phyloP scores from a whole-genome alignment of 106 monocot species.

The Hemerocallis citrina region DNA sequence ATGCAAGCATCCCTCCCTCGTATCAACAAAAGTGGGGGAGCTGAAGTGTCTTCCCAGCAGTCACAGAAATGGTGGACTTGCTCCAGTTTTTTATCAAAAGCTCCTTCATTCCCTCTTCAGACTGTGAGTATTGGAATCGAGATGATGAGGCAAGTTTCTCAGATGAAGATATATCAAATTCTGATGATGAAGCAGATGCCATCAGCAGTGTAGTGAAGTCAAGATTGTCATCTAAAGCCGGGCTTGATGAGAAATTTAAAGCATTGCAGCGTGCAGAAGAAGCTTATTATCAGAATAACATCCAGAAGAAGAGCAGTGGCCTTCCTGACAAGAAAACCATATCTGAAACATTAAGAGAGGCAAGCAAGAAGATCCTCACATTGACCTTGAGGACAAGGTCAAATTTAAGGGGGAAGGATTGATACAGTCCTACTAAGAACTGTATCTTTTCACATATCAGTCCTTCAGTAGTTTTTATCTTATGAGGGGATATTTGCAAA shows the following conservation, averaged over 20 bases:
- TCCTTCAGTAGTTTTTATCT: too few species aligned
- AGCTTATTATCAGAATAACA: slow-evolving; percentile 41
- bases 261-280: slow-evolving; percentile 69
- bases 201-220: slow-evolving; percentile 16
- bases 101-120: slow-evolving; percentile 27
- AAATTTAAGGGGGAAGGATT: too few species aligned
- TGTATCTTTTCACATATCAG: too few species aligned
- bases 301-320: slow-evolving; percentile 46
- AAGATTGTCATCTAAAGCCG: slow-evolving; percentile 39
- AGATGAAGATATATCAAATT: slow-evolving; percentile 84
- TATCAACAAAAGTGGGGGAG: slow-evolving; percentile 36
- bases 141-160: slow-evolving; percentile 54
- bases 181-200: slow-evolving; percentile 61
- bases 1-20: slow-evolving; percentile 62
- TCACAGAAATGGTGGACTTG: slow-evolving; percentile 26
- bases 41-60: slow-evolving; percentile 26
- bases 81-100: slow-evolving; percentile 51
- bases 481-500: too few species aligned
- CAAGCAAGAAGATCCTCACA: too few species aligned
- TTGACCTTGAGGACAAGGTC: too few species aligned
- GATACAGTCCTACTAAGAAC: too few species aligned
- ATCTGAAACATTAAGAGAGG: too few species aligned
- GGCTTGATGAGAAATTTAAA: slow-evolving; percentile 39
- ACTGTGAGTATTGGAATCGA: slow-evolving; percentile 80
- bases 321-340: too few species aligned